Conservation (phyloP, 1,284 basidiomycete species). For the Cryptococcus deneoformans region DNA sequence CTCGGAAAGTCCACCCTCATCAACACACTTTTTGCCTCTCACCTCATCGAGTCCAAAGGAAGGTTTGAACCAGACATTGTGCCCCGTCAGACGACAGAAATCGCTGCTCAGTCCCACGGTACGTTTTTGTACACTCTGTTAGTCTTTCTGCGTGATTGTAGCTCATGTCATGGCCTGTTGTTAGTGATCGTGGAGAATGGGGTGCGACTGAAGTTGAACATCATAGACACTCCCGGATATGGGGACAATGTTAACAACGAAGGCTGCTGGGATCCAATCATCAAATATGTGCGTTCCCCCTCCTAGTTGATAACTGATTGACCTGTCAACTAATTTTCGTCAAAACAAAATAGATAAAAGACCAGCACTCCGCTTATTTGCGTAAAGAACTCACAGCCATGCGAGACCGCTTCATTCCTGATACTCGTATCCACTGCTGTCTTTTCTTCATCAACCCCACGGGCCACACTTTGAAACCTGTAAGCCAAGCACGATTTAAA, state of each 20-base stretch:
- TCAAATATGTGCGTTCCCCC: slow-evolving; percentile 82
- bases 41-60: slow-evolving; percentile 97
- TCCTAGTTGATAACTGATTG: too few species aligned
- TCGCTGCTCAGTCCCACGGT: slow-evolving; percentile 95
- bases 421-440: slow-evolving; percentile 98
- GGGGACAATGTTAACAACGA: slow-evolving; percentile 99
- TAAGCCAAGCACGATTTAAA: slow-evolving; percentile 13
- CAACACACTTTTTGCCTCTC: slow-evolving; percentile 96
- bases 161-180: background rate
- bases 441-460: slow-evolving; percentile 99
- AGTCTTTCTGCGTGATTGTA: background rate
- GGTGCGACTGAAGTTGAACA: slow-evolving; percentile 91
- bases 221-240: slow-evolving; percentile 98
- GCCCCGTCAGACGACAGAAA: slow-evolving; percentile 92
- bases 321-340: background rate
- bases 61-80: slow-evolving; percentile 82
- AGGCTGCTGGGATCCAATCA: slow-evolving; percentile 98
- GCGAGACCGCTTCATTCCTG: slow-evolving; percentile 97
- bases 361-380: slow-evolving; percentile 98
- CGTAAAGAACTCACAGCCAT: slow-evolving; percentile 98
- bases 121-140: slow-evolving; percentile 32
- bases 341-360: slow-evolving; percentile 53
- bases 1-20: slow-evolving; percentile 98
- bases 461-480: slow-evolving; percentile 77
- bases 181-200: slow-evolving; percentile 95